A percentile compares a stretch with the other conserved stretches of the same genome.
Conservation (phyloP, 1,139 yeast species). For the Starmera stellimalicola region DNA sequence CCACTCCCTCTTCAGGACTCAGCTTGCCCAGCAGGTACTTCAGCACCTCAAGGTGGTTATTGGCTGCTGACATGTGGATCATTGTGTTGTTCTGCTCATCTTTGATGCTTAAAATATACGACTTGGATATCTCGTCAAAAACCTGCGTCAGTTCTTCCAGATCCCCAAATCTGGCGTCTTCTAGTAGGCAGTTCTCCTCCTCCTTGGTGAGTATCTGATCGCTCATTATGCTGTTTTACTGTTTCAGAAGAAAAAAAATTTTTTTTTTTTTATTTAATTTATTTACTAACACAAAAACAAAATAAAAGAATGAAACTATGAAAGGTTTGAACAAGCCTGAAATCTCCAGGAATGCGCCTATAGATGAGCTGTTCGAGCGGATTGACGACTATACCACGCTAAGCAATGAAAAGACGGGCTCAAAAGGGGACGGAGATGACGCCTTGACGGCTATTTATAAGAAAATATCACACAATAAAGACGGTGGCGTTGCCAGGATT, state of each 20-base stretch:
- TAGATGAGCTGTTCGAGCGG: conserved; percentile 25
- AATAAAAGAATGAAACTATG: not conserved
- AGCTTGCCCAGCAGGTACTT: conserved; percentile 48
- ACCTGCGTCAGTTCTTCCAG: conserved; percentile 61
- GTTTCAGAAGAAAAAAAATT: not conserved
- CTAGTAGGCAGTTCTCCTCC: conserved; percentile 71
- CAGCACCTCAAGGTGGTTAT: conserved; percentile 74
- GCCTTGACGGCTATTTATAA: conserved; percentile 15
- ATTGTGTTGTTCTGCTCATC: conserved; percentile 72
- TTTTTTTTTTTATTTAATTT: not conserved
- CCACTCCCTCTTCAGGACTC: conserved; percentile 31
- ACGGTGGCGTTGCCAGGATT: conserved; percentile 1
- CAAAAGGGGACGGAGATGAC: no score
- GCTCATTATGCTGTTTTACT: not conserved
- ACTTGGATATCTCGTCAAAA: conserved; percentile 52
- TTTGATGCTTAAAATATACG: conserved; percentile 38
- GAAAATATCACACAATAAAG: conserved; percentile 7
- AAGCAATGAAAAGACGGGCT: no score
- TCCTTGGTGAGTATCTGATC: conserved; percentile 27
- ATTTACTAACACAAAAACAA: not conserved
- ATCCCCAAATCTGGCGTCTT: conserved; percentile 85
- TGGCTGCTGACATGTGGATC: conserved; percentile 91
- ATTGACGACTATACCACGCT: conserved; percentile 19
- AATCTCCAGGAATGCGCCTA: conserved; percentile 23
- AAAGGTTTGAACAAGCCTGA: conserved; percentile 22